Evolutionary conservation across 1,139 yeast species (phyloP).

Genomic region (Blastobotrys buckinghamii): DNA sequence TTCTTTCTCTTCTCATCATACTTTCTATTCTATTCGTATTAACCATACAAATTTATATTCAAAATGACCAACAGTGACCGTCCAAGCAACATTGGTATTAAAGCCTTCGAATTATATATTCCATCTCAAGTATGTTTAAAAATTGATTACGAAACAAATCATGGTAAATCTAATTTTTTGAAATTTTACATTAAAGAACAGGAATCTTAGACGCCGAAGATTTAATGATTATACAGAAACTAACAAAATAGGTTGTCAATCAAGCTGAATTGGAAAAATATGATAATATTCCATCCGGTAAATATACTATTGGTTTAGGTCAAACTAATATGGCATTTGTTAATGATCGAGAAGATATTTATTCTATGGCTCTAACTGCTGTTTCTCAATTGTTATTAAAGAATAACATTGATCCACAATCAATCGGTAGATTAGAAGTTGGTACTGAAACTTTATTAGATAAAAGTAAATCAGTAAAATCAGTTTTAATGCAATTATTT

Average conservation of each 20-base stretch:
- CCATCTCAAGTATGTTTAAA: slow-evolving; percentile 52
- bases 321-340: slow-evolving; percentile 98
- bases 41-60: neutral
- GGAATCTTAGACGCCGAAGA: too few species aligned
- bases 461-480: slow-evolving; percentile 94
- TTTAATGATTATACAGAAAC: too few species aligned
- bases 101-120: slow-evolving; percentile 87
- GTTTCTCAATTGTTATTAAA: slow-evolving; percentile 69
- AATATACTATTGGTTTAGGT: slow-evolving; percentile 97
- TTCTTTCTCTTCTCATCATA: neutral
- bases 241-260: slow-evolving; percentile 43
- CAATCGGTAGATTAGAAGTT: slow-evolving; percentile 93
- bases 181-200: neutral
- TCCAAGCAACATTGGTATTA: slow-evolving; percentile 88
- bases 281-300: slow-evolving; percentile 87
- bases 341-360: slow-evolving; percentile 95
- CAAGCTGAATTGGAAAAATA: slow-evolving; percentile 81
- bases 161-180: neutral
- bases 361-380: slow-evolving; percentile 84
- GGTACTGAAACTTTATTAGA: slow-evolving; percentile 98
- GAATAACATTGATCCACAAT: slow-evolving; percentile 72
- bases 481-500: slow-evolving; percentile 91
- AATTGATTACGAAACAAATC: too few species aligned
- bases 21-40: neutral
- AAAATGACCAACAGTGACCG: slow-evolving; percentile 17